Conservation (phyloP, 768 basidiomycete genomes). For the Termitomyces sp. region DNA sequence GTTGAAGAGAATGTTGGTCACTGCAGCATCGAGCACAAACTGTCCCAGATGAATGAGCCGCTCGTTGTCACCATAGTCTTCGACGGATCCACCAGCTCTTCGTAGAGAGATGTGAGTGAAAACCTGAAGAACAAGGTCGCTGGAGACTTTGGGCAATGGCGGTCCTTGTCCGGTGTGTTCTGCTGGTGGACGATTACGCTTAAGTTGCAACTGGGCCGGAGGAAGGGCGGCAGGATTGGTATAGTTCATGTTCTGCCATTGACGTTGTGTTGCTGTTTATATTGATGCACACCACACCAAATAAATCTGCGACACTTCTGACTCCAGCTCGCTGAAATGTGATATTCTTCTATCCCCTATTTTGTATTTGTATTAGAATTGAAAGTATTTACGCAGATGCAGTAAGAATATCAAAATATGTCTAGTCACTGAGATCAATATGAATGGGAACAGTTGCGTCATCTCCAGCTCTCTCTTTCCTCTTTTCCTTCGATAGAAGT, state of each 20-base stretch:
- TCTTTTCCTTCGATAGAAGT: constrained; percentile 30
- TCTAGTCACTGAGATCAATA: constrained; percentile 17
- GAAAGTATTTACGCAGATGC: not conserved
- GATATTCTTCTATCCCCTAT: too few relatives aligned
- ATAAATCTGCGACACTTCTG: not conserved
- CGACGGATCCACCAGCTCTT: constrained; percentile 27
- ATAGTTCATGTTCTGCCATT: constrained; percentile 10
- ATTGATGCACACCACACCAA: not conserved
- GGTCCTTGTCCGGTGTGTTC: constrained; percentile 20
- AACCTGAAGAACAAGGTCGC: constrained; percentile 57
- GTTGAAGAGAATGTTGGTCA: constrained; percentile 42
- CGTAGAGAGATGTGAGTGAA: constrained; percentile 66
- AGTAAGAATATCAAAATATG: not conserved
- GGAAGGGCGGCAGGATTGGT: constrained; percentile 8
- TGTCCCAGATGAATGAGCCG: constrained; percentile 48
- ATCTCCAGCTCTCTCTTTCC: constrained; percentile 17
- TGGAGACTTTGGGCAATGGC: constrained; percentile 40
- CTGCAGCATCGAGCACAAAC: constrained; percentile 37
- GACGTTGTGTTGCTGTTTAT: constrained; percentile 12
- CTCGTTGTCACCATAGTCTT: constrained; percentile 50
- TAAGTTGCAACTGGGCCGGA: constrained; percentile 8
- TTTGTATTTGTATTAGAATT: too few relatives aligned
- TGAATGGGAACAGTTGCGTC: constrained; percentile 6
- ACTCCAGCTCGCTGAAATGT: not conserved
- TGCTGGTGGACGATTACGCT: constrained; percentile 12